These are phyloP conservation scores for Colletotrichum sojae DNA, from an alignment of 2,329 filamentous ascomycete genomes.

Conservation along the genomic window DNA sequence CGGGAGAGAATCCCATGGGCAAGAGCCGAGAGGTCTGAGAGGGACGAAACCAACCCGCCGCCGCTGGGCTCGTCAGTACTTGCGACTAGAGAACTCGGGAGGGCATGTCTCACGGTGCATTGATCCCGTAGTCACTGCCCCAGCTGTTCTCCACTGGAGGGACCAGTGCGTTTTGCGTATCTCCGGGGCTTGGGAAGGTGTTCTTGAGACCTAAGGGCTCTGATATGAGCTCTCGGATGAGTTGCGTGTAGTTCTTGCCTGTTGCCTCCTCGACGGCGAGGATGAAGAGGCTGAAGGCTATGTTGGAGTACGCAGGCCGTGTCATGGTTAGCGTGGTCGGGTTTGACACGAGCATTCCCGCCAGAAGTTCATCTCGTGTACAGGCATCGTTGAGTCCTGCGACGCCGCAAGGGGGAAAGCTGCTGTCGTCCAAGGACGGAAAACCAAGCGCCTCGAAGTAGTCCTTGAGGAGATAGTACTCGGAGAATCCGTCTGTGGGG, in stretches of 20 bases:
- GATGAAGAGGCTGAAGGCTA: slow-evolving; percentile 55
- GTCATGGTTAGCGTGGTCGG: slow-evolving; percentile 50
- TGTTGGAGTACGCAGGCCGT: slow-evolving; percentile 57
- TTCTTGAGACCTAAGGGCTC: slow-evolving; percentile 38
- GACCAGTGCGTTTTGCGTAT: slow-evolving; percentile 49
- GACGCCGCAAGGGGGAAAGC: slow-evolving; percentile 56
- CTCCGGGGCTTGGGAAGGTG: slow-evolving; percentile 49
- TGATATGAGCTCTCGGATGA: slow-evolving; percentile 44
- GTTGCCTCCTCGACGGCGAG: slow-evolving; percentile 51
- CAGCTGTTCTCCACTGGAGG: slow-evolving; percentile 51
- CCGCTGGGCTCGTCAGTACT: slow-evolving; percentile 44
- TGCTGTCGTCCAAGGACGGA: slow-evolving; percentile 50
- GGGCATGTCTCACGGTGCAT: slow-evolving; percentile 49
- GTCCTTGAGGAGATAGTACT: slow-evolving; percentile 54
- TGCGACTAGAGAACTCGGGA: neutral
- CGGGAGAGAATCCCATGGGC: slow-evolving; percentile 48
- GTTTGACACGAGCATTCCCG: slow-evolving; percentile 48
- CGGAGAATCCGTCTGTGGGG: slow-evolving; percentile 50
- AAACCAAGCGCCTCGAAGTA: slow-evolving; percentile 54
- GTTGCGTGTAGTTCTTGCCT: slow-evolving; percentile 47
- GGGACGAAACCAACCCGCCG: slow-evolving; percentile 53
- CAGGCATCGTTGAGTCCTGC: slow-evolving; percentile 52
- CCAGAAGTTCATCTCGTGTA: slow-evolving; percentile 51
- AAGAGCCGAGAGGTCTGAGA: slow-evolving; percentile 50
- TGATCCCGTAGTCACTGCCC: slow-evolving; percentile 52